These are phyloP conservation scores for Alternaria ventricosa DNA, from an alignment of 2,329 filamentous ascomycete species.

Conservation along the genomic window DNA sequence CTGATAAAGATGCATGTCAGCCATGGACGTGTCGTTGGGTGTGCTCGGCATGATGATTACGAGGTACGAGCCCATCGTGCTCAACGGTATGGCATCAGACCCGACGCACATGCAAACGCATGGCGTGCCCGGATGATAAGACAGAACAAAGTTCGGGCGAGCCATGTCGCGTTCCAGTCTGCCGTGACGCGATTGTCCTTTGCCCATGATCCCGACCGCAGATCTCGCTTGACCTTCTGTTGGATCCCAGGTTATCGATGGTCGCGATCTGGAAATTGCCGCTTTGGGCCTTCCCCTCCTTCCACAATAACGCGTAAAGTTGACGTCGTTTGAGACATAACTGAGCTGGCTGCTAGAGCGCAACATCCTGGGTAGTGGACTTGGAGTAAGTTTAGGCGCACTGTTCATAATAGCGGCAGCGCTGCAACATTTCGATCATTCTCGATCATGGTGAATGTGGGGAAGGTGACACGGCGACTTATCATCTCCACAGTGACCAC, in stretches of 20 bases:
- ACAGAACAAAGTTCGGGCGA: constrained; percentile 13
- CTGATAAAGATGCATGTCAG: not conserved
- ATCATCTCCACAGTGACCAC: constrained; percentile 47
- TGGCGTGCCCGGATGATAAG: constrained; percentile 9
- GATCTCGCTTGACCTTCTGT: constrained; percentile 28
- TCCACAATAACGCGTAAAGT: constrained; percentile 6
- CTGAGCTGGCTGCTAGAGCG: not conserved
- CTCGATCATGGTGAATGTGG: constrained; percentile 15
- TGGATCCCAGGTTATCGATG: constrained; percentile 12
- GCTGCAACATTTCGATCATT: not conserved
- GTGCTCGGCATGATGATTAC: constrained; percentile 17
- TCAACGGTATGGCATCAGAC: constrained; percentile 9
- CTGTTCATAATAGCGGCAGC: constrained; percentile 10
- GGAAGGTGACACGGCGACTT: constrained; percentile 15
- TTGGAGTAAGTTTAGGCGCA: not conserved
- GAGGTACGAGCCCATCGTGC: constrained; percentile 22
- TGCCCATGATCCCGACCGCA: constrained; percentile 21
- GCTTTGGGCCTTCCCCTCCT: constrained; percentile 19
- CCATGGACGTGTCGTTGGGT: constrained; percentile 2
- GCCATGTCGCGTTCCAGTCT: constrained; percentile 5
- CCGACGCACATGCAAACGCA: constrained; percentile 14
- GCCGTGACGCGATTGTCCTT: constrained; percentile 11
- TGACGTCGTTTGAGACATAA: constrained; percentile 17
- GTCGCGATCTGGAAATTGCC: constrained; percentile 13
- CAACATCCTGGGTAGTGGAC: not conserved